Base-by-base conservation (phyloP, 306 rosid species). In the Lathyrus oleraceus region DNA sequence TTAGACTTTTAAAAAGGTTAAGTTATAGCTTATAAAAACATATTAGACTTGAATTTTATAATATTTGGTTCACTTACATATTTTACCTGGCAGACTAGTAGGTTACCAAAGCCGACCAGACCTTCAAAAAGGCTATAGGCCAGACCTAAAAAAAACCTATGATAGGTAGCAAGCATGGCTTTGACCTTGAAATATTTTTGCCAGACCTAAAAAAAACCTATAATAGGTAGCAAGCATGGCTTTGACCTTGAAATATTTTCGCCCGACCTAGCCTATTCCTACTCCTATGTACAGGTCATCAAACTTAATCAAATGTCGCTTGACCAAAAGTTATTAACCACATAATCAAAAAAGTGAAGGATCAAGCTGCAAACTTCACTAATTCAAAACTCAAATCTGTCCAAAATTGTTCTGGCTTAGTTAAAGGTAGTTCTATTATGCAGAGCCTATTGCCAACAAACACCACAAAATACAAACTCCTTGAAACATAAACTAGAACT, bases 391-490 rank as follows among this genome's bases (percentile, higher is more conserved):
- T 39, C 30, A 57, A 32, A 67, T 61, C 59, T 27, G 16, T 27
- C 47, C 4, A 51, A 49, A 9, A 49, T 32, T 14, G 1, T 42
- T 1, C 36, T 23, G 14, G 71, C 40, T 43, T 42, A 61, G 21
- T 28, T 52, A 5, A 49, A 39, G 57, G 47, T 19, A 58, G 38
- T 20, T 70, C 42, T 40, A 64, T 21, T 43, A 42, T 44, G 40
- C 39, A 8, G 5, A 40, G 64, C 44, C 39, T 39, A 47, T 70
- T 69, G 36, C 61, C 39, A 35, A 30, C 57, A 17, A 47, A 52
- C 12, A 25, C 73, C 56, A 63, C 45, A 44, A 21, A 65, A 42
- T 69, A 8, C 49, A 13, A 69, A 63, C 54, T 77, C 40, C 35
- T 54, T 44, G 20, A 70, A 36, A 32, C 8, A 5, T 32, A 32